phyloP scores from a whole-genome alignment of 2,329 filamentous ascomycete genomes.

The Aotearoamyces nothofagi region DNA sequence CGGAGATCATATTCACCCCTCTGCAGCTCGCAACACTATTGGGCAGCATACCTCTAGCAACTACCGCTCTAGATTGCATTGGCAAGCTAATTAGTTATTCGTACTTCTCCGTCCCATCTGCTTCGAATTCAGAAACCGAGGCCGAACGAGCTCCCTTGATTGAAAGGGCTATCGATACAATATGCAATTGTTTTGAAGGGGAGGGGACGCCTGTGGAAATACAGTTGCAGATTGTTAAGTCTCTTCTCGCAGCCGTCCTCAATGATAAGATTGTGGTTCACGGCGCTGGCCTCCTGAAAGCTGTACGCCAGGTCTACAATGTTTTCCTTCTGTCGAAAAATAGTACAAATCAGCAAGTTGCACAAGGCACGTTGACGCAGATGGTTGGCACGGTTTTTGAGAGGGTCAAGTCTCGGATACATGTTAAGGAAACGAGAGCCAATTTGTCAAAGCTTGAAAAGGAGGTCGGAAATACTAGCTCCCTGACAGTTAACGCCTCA shows the following conservation, averaged over 20 bases:
- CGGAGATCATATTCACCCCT: conserved; percentile 83
- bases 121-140: conserved; percentile 23
- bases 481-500: conserved; percentile 16
- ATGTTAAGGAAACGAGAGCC: conserved; percentile 70
- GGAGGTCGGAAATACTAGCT: conserved; percentile 15
- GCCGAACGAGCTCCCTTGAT: conserved; percentile 57
- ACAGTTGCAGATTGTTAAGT: conserved; percentile 97
- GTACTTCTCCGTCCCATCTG: conserved; percentile 70
- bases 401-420: conserved; percentile 71
- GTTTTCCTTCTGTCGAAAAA: conserved; percentile 93
- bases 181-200: conserved; percentile 97
- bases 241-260: conserved; percentile 80
- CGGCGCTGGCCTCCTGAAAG: conserved; percentile 87
- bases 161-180: conserved; percentile 94
- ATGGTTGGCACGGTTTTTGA: conserved; percentile 99
- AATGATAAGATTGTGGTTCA: conserved; percentile 99
- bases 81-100: conserved; percentile 98
- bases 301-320: conserved; percentile 96
- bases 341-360: conserved; percentile 89
- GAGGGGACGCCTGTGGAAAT: conserved; percentile 86
- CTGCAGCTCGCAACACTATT: conserved; percentile 81
- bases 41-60: conserved; percentile 71
- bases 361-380: conserved; percentile 90
- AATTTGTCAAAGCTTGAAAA: conserved; percentile 24
- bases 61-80: conserved; percentile 89